Conservation (phyloP, 768 basidiomycete species). For the Termitomyces sp. region DNA sequence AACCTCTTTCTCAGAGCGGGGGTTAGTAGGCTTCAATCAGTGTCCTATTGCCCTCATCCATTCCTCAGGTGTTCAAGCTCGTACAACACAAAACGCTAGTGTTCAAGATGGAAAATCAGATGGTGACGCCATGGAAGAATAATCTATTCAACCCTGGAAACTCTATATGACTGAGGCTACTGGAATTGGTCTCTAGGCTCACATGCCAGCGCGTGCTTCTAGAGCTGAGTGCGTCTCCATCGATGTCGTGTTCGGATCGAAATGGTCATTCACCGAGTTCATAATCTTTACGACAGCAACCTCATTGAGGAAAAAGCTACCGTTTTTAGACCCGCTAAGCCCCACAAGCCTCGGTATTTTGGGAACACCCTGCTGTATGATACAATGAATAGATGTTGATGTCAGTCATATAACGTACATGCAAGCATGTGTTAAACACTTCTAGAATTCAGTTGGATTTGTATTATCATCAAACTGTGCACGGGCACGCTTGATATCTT, state of each 20-base stretch:
- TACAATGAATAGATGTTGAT: not conserved
- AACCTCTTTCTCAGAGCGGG: conserved; percentile 71
- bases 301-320: not conserved
- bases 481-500: conserved; percentile 86
- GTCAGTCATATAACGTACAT: conserved; percentile 1
- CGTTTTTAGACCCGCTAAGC: not conserved
- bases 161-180: conserved; percentile 6
- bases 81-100: conserved; percentile 28
- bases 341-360: conserved; percentile 4
- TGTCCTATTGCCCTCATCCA: conserved; percentile 2
- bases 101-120: conserved; percentile 25
- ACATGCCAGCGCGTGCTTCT: conserved; percentile 6
- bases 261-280: not conserved
- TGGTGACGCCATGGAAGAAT: conserved; percentile 67
- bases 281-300: not conserved
- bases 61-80: conserved; percentile 50
- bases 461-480: conserved; percentile 60
- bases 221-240: not conserved
- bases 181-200: conserved; percentile 5
- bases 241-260: not conserved
- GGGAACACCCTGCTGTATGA: conserved; percentile 1
- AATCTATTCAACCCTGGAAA: conserved; percentile 13
- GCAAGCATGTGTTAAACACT: not conserved
- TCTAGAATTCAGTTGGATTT: conserved; percentile 41
- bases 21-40: conserved; percentile 35